A percentile compares a stretch with the other conserved stretches of the same genome.
phyloP scores from a whole-genome alignment of 305 asterid species.

The Fraxinus greggii region DNA sequence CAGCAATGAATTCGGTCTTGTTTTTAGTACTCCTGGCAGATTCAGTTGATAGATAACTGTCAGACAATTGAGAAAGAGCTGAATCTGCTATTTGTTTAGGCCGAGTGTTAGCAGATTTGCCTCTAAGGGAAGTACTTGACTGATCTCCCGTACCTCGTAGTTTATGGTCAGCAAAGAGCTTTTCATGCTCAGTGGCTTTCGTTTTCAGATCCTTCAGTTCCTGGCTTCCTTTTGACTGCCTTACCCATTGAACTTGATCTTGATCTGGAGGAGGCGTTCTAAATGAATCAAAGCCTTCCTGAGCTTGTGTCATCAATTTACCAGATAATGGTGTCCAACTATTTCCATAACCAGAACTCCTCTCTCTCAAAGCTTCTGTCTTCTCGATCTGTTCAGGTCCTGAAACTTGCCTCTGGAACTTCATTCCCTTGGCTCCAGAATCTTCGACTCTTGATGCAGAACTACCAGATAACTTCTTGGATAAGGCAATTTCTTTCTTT shows the following conservation, averaged over 20 bases:
- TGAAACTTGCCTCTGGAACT: slow-evolving; percentile 39
- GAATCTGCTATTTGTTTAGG: slow-evolving; percentile 37
- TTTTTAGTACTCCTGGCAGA: slow-evolving; percentile 44
- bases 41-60: slow-evolving; percentile 31
- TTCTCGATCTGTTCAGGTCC: slow-evolving; percentile 47
- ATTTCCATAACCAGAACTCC: slow-evolving; percentile 26
- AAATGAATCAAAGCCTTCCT: slow-evolving; percentile 47
- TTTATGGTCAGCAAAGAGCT: slow-evolving; percentile 77
- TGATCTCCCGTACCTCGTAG: slow-evolving; percentile 65
- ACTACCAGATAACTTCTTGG: slow-evolving; percentile 36
- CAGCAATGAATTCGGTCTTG: slow-evolving; percentile 32
- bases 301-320: slow-evolving; percentile 43
- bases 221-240: slow-evolving; percentile 74
- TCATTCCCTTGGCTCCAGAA: slow-evolving; percentile 48
- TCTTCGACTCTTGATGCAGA: slow-evolving; percentile 45
- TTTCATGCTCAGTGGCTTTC: slow-evolving; percentile 87
- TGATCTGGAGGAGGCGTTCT: slow-evolving; percentile 42
- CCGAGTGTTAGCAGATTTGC: slow-evolving; percentile 43
- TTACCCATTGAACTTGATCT: slow-evolving; percentile 53
- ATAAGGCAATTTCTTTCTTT: slow-evolving; percentile 33
- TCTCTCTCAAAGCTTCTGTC: slow-evolving; percentile 39
- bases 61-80: slow-evolving; percentile 36
- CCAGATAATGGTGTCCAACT: slow-evolving; percentile 33
- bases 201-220: slow-evolving; percentile 71
- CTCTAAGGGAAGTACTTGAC: slow-evolving; percentile 45